Evolutionary conservation across 1,284 basidiomycete genomes (phyloP).

Genomic region (Phellopilus nigrolimitatus): DNA sequence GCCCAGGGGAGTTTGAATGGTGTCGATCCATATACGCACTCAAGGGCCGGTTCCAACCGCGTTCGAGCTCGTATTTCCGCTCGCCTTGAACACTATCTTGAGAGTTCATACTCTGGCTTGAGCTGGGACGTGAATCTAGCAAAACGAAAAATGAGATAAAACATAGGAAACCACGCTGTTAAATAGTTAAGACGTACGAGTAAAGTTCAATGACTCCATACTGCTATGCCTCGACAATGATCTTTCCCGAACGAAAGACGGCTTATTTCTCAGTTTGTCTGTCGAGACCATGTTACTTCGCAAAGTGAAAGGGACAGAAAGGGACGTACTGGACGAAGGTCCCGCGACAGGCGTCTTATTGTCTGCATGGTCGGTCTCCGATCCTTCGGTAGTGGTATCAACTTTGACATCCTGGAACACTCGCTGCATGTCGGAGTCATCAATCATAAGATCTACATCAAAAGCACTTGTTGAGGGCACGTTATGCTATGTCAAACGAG

Average conservation of each 20-base stretch:
- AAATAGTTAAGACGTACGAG: background rate
- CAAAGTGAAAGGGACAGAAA: background rate
- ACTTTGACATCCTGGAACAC: constrained; percentile 55
- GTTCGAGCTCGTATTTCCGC: constrained; percentile 41
- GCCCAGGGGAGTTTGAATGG: constrained; percentile 1
- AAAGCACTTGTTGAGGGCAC: background rate
- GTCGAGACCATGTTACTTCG: background rate
- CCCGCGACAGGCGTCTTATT: constrained; percentile 5
- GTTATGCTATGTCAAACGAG: constrained; percentile 2
- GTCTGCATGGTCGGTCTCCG: background rate
- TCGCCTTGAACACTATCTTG: constrained; percentile 31
- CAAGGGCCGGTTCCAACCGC: constrained; percentile 51
- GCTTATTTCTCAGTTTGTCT: constrained; percentile 5
- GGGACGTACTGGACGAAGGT: constrained; percentile 5
- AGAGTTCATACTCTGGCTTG: constrained; percentile 22
- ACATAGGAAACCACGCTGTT: background rate
- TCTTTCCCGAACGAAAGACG: constrained; percentile 8
- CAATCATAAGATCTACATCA: constrained; percentile 57
- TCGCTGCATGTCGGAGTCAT: constrained; percentile 69
- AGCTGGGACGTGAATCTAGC: constrained; percentile 36
- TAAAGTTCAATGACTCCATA: background rate
- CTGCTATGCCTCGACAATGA: constrained; percentile 12
- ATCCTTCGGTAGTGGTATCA: constrained; percentile 25
- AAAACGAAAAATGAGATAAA: background rate
- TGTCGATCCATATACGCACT: constrained; percentile 16